These are phyloP conservation scores for Diaporthe citri DNA, from an alignment of 2,329 filamentous ascomycete genomes.

Conservation along the genomic window DNA sequence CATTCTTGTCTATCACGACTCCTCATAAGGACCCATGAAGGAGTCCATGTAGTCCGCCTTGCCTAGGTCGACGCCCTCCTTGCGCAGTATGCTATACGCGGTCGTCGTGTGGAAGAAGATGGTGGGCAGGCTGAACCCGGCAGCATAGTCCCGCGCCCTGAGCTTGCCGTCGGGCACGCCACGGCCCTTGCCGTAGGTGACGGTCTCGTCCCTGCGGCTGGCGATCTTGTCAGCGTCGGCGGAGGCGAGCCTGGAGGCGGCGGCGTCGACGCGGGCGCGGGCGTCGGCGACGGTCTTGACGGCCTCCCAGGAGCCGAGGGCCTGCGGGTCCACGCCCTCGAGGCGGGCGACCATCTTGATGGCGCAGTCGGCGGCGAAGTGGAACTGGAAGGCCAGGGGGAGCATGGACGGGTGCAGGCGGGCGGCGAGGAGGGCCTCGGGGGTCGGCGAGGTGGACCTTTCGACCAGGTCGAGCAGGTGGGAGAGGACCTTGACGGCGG, in stretches of 20 bases:
- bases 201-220: background rate
- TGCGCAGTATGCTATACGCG: conserved; percentile 2
- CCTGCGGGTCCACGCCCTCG: background rate
- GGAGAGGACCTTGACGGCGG: conserved; percentile 4
- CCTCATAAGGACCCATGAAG: background rate
- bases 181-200: background rate
- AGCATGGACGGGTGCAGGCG: conserved; percentile 1
- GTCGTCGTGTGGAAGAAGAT: conserved; percentile 25
- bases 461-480: conserved; percentile 10
- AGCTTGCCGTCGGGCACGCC: background rate
- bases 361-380: background rate
- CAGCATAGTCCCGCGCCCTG: conserved; percentile 8
- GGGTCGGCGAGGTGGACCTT: background rate
- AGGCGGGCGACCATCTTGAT: conserved; percentile 3
- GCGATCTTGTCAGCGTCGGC: conserved; percentile 12
- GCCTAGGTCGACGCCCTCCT: conserved; percentile 10
- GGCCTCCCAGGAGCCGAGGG: background rate
- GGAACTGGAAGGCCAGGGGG: background rate
- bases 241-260: background rate
- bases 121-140: background rate
- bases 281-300: conserved; percentile 16
- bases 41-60: background rate
- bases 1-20: background rate
- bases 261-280: conserved; percentile 1
- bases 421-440: background rate